Percentiles rank a stretch among this genome's conserved stretches.
Evolutionary conservation across 2,329 filamentous ascomycete genomes (phyloP).

Genomic region (Berkeleyomyces rouxiae): DNA sequence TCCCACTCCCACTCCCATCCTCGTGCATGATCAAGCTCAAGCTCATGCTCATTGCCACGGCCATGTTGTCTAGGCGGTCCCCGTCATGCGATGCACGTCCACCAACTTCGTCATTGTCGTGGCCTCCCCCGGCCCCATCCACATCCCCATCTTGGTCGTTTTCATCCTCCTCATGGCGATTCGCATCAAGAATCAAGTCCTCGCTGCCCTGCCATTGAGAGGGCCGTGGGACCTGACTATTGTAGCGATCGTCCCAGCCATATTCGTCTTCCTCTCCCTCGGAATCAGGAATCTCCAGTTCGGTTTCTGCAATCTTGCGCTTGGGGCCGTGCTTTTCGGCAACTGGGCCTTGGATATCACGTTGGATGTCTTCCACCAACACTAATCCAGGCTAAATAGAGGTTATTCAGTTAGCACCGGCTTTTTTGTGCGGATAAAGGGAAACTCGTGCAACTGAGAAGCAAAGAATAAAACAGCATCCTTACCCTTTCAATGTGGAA

Average conservation of each 20-base stretch:
- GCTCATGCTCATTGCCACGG: background rate
- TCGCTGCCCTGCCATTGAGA: constrained; percentile 53
- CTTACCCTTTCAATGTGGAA: constrained; percentile 33
- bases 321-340: constrained; percentile 30
- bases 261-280: constrained; percentile 53
- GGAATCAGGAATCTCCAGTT: constrained; percentile 38
- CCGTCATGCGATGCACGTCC: background rate
- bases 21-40: background rate
- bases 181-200: constrained; percentile 38
- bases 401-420: background rate
- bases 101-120: constrained; percentile 12
- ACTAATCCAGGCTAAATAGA: constrained; percentile 4
- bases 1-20: background rate
- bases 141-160: constrained; percentile 9
- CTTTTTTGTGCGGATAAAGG: background rate
- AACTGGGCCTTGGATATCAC: background rate
- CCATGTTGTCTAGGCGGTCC: background rate
- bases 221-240: constrained; percentile 40
- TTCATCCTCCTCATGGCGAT: constrained; percentile 21
- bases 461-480: background rate
- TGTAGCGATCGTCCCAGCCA: constrained; percentile 52
- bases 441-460: background rate
- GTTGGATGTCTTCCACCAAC: constrained; percentile 16
- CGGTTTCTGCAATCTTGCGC: constrained; percentile 36
- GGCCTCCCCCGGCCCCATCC: constrained; percentile 13